These are phyloP conservation scores for Ogataea sp. DNA, from an alignment of 805 yeast species.

Conservation along the genomic window DNA sequence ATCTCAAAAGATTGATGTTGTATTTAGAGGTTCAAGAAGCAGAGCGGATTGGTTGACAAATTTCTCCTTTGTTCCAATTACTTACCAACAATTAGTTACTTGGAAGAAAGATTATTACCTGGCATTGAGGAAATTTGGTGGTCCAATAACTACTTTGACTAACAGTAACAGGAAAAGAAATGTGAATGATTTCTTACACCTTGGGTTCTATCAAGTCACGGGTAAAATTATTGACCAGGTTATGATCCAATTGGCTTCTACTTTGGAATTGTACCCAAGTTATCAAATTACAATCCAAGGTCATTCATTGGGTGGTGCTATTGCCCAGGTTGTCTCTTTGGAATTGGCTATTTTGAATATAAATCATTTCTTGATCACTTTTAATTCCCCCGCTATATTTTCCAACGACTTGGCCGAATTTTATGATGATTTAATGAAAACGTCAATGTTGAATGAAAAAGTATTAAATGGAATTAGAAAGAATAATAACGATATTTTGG, in stretches of 20 bases:
- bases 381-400: conserved; percentile 12
- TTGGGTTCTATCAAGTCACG: conserved; percentile 10
- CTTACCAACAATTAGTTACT: not conserved
- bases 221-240: conserved; percentile 6
- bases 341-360: conserved; percentile 49
- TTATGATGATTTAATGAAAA: conserved; percentile 3
- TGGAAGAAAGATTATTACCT: not conserved
- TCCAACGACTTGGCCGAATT: conserved; percentile 8
- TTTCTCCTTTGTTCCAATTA: conserved; percentile 7
- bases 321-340: conserved; percentile 53
- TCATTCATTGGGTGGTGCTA: conserved; percentile 53
- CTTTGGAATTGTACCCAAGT: conserved; percentile 17
- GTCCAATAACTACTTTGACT: too few species aligned
- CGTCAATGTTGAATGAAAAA: not conserved
- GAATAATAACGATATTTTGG: not conserved
- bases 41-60: conserved; percentile 13
- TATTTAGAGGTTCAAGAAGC: conserved; percentile 13
- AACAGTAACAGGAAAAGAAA: too few species aligned
- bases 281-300: conserved; percentile 33
- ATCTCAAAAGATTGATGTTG: conserved; percentile 5
- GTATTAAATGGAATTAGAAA: too few species aligned
- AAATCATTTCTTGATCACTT: conserved; percentile 6
- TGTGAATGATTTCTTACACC: too few species aligned
- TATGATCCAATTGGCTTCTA: conserved; percentile 5
- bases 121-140: not conserved